Evolutionary conservation across 176 grass and related monocot genomes (phyloP).

Genomic region (Alloteropsis semialata): DNA sequence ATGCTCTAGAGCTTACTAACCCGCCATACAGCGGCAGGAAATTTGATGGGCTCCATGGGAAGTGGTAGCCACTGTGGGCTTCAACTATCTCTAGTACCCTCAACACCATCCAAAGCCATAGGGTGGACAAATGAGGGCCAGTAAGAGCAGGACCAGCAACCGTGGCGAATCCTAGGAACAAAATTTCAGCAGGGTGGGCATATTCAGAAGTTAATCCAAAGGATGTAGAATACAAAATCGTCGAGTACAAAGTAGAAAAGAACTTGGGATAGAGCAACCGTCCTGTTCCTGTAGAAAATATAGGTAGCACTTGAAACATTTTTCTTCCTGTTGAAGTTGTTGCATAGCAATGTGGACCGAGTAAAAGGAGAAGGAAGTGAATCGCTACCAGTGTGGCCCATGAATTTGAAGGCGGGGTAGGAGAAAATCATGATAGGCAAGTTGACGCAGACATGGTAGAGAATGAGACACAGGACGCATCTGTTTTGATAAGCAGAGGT

Average conservation of each 20-base stretch:
- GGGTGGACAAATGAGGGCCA: constrained; percentile 72
- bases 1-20: constrained; percentile 40
- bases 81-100: constrained; percentile 91
- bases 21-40: constrained; percentile 93
- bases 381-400: constrained; percentile 70
- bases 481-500: constrained; percentile 58
- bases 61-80: constrained; percentile 94
- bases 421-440: constrained; percentile 89
- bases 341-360: neutral
- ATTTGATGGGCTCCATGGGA: constrained; percentile 98
- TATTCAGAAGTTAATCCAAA: constrained; percentile 94
- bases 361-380: neutral
- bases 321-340: neutral
- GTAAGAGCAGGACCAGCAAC: constrained; percentile 83
- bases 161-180: constrained; percentile 89
- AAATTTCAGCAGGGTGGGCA: constrained; percentile 90
- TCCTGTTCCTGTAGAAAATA: neutral
- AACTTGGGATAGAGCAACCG: constrained; percentile 65
- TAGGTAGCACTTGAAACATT: neutral
- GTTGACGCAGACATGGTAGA: constrained; percentile 88
- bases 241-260: constrained; percentile 93
- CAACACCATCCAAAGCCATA: constrained; percentile 91
- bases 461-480: constrained; percentile 66
- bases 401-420: constrained; percentile 89
- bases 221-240: constrained; percentile 95